A percentile compares a stretch with the other conserved stretches of the same genome.
phyloP scores from a whole-genome alignment of 139 green algal genomes.

The Astrephomene gubernaculifera region DNA sequence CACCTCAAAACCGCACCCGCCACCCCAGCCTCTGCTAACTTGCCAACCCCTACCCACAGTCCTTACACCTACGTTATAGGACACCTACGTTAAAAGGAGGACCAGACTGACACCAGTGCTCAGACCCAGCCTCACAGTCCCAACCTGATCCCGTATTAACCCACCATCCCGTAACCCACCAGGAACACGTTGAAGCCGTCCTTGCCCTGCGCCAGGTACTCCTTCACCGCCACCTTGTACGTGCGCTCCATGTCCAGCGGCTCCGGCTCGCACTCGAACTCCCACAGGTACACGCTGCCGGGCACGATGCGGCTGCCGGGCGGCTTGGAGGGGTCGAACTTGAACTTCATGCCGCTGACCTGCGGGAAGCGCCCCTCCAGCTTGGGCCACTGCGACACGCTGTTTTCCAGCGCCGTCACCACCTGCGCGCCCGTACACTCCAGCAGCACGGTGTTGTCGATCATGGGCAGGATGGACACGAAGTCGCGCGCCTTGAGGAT shows the following conservation, averaged over 20 bases:
- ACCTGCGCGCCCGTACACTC: conserved; percentile 62
- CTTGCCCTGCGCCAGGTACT: conserved; percentile 80
- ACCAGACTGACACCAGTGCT: no score
- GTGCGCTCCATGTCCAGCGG: conserved; percentile 55
- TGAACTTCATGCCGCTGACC: conserved; percentile 64
- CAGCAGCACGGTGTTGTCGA: conserved; percentile 62
- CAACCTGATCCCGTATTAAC: no score
- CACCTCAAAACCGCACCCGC: no score
- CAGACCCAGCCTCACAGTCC: no score
- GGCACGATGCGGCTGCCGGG: conserved; percentile 59
- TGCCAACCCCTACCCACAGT: no score
- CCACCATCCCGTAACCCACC: conserved; percentile 10
- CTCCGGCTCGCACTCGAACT: conserved; percentile 10
- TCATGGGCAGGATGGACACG: conserved; percentile 80
- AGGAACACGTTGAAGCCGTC: conserved; percentile 76
- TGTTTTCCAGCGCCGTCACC: conserved; percentile 76
- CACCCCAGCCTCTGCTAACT: no score
- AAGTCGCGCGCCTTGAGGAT: conserved; percentile 72
- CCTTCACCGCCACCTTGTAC: conserved; percentile 77
- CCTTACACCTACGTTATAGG: no score
- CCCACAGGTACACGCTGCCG: conserved; percentile 59
- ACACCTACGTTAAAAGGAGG: no score
- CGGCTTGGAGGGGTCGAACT: conserved; percentile 67
- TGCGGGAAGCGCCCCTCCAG: conserved; percentile 83
- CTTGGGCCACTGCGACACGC: conserved; percentile 70